Conservation (phyloP, 23 red algal genomes). For the Cyanidium caldarium region DNA sequence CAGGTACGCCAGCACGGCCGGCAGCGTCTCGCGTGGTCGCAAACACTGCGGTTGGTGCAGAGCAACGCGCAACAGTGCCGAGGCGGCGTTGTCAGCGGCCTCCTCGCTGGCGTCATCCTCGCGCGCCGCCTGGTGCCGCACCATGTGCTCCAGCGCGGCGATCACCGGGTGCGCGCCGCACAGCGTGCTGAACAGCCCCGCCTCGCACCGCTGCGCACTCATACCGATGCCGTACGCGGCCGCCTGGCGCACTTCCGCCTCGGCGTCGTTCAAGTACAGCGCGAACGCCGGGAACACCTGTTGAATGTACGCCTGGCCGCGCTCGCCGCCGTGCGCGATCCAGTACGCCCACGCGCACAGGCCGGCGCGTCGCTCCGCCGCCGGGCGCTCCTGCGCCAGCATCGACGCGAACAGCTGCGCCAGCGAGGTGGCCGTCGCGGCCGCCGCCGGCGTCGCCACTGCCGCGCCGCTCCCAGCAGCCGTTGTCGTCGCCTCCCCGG, state of each 20-base stretch:
- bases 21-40: constrained; percentile 3
- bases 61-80: constrained; percentile 54
- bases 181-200: background rate
- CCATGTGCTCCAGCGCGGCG: constrained; percentile 20
- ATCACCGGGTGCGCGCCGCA: constrained; percentile 5
- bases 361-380: constrained; percentile 49
- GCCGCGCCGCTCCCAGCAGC: background rate
- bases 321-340: constrained; percentile 47
- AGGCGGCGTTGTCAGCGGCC: constrained; percentile 73
- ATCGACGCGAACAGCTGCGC: constrained; percentile 36
- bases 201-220: constrained; percentile 53
- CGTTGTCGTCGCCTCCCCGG: background rate
- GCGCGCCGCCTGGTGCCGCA: constrained; percentile 26
- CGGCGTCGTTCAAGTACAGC: constrained; percentile 32
- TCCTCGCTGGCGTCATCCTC: constrained; percentile 12
- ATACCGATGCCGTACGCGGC: constrained; percentile 74
- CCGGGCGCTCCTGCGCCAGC: constrained; percentile 24
- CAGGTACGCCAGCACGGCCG: constrained; percentile 32
- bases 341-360: constrained; percentile 74
- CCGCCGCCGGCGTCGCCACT: background rate
- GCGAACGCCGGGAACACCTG: constrained; percentile 44
- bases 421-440: background rate
- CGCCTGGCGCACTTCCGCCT: constrained; percentile 54
- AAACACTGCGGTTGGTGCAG: constrained; percentile 39
- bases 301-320: constrained; percentile 23